Percentiles rank a stretch among this genome's conserved stretches.
Conservation (phyloP, 176 grass and related monocot species). For the Triticum dicoccoides region DNA sequence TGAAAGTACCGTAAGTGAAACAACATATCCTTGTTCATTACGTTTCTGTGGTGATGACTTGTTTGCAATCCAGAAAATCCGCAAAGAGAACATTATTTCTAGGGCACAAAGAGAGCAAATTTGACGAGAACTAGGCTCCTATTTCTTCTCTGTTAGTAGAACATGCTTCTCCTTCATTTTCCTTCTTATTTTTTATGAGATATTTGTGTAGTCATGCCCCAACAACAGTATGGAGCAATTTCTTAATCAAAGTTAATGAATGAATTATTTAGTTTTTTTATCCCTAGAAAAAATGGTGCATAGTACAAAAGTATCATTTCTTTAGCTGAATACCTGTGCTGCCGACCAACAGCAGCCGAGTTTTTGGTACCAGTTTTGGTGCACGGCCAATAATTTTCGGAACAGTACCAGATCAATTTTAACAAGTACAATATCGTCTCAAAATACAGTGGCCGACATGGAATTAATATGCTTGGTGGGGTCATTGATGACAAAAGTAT, state of each 20-base stretch:
- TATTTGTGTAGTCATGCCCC: not conserved
- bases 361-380: not conserved
- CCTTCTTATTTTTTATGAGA: slow-evolving; percentile 1
- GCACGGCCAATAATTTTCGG: not conserved
- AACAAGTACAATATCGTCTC: not conserved
- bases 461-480: not conserved
- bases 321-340: not conserved
- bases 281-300: not conserved
- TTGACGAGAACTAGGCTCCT: not conserved
- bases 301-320: not conserved
- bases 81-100: not conserved
- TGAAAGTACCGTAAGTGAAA: slow-evolving; percentile 60
- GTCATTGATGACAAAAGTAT: not conserved
- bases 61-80: slow-evolving; percentile 4
- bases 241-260: not conserved
- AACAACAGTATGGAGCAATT: not conserved
- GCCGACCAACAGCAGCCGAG: not conserved
- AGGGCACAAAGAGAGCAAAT: not conserved
- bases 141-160: not conserved
- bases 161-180: not conserved
- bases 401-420: not conserved
- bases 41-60: slow-evolving; percentile 8
- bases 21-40: slow-evolving; percentile 16
- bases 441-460: not conserved
- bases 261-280: not conserved